A percentile compares a stretch with the other conserved stretches of the same genome.
phyloP scores from a whole-genome alignment of 129 eudicot genomes.

The Saussurea involucrata region DNA sequence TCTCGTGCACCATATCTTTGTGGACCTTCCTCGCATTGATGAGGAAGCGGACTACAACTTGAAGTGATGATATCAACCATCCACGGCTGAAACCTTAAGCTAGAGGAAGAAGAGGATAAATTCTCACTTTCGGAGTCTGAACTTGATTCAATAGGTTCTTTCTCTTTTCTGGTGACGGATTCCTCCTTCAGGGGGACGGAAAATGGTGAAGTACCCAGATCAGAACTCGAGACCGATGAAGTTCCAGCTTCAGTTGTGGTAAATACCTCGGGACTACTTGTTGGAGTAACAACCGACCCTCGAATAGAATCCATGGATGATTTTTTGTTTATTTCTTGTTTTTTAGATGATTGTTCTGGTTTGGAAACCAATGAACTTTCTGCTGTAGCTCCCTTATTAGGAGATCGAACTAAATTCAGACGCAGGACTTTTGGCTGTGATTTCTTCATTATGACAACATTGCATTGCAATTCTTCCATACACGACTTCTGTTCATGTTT shows the following conservation, averaged over 20 bases:
- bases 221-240: slow-evolving; percentile 92
- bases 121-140: slow-evolving; percentile 68
- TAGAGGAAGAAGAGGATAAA: slow-evolving; percentile 50
- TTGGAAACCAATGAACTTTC: slow-evolving; percentile 19
- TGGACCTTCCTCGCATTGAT: slow-evolving; percentile 25
- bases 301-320: slow-evolving; percentile 32
- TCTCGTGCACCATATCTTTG: slow-evolving; percentile 11
- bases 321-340: slow-evolving; percentile 35
- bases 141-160: slow-evolving; percentile 29
- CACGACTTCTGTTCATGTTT: slow-evolving; percentile 78
- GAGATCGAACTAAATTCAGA: slow-evolving; percentile 66
- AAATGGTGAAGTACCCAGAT: slow-evolving; percentile 88
- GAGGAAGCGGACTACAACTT: slow-evolving; percentile 29
- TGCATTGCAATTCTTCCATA: slow-evolving; percentile 95
- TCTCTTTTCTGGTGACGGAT: slow-evolving; percentile 28
- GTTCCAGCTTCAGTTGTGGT: slow-evolving; percentile 86
- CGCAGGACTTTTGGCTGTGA: slow-evolving; percentile 93
- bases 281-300: slow-evolving; percentile 56
- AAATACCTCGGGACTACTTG: slow-evolving; percentile 88
- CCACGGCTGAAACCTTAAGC: slow-evolving; percentile 77
- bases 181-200: slow-evolving; percentile 36
- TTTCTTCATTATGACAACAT: slow-evolving; percentile 76
- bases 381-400: slow-evolving; percentile 42
- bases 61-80: slow-evolving; percentile 42
- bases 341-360: slow-evolving; percentile 27